Base-by-base conservation (phyloP, 257 asterid genomes). In the Echium plantagineum region DNA sequence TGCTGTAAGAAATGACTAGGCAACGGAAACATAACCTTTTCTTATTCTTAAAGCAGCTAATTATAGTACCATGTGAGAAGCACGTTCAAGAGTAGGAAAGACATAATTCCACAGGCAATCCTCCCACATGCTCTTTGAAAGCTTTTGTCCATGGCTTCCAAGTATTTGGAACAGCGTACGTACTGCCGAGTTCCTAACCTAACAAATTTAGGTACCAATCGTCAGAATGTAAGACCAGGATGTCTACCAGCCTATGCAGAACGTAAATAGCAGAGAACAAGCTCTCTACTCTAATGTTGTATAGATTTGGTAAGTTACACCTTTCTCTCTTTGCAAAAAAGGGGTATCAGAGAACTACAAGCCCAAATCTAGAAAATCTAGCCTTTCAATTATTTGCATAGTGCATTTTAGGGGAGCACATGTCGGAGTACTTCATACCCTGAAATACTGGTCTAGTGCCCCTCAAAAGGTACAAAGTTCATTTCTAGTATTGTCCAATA, bases 81-180 rank as follows among this genome's bases (percentile, higher is more conserved):
- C 90, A 70, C 81, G 84, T 74, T 88, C 94, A 61, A 91, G 70
- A 60, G 87, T 83, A 52, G 96, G 93, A 69, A 91, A 91, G 68
- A 91, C 87, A 82, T 88, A 86, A 75, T 86, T 81, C 85, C 82
- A 75, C 17, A 91, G 96, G 76, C 96, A 84, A 71, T 81, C 85
- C 75, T 91, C 95, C 98, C 98, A 91, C 94, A 89, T 86, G 58
- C 81, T 81, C 75, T 68, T 69, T 30, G 98, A 82, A 69, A 91
- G 94, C 79, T 88, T 91, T 77, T 88, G 96, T 53, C 96, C 98
- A 65, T 88, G 98, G 76, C 93, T 84, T 74, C 98, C 96, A 69
- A 91, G 94, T 65, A 90, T 85, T 84, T 91, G 98, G 77, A 88
- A 91, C 67, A 91, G 94, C 77, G 94, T 88, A 79, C 96, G 81